Base-by-base conservation (phyloP, 352 stramenopile species). In the Plasmopara muralis region DNA sequence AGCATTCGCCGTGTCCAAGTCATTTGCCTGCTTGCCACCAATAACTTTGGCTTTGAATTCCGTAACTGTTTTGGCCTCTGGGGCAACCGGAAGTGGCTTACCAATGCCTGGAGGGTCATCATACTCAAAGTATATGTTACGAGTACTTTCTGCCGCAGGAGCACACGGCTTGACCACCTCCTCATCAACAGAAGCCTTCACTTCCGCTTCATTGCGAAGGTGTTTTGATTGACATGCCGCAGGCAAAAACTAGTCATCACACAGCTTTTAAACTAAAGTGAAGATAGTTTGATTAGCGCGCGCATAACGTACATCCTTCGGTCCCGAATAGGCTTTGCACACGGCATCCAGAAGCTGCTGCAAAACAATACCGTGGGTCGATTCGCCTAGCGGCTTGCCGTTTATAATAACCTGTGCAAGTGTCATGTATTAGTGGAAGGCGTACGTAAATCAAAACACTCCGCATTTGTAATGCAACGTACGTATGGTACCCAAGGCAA, bases 401-500 rank as follows among this genome's bases (percentile, higher is more conserved):
- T 89, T 85, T 9, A 93, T 56, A 38, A 78, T 53, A n/a, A 86
- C 65, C 75, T 86, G 53, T 5, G 38, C 40, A 50, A 54, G 43
- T 16, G 15, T 28, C 34, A 40, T 18, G 45, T 28, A 54, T 35
- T 47, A n/a, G 14, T 30, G 38, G 16, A 8, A 14, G 28, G n/a
- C n/a, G 14, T 15, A 41, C 2, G 4, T 4, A 41, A 18, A 41
- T n/a, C n/a, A 8, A 41, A 38, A 14, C 4, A 1, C 37, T 41
- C 37, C 5, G n/a, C 12, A 41, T 15, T 8, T 16, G 18, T 35
- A 44, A 15, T n/a, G n/a, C 8, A 33, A 65, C 73, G 46, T 79
- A 87, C 82, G 18, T 77, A 87, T 34, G 82, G 82, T 34, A 88
- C 70, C 82, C 82, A 93, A 7, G 63, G 63, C 43, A 76, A 53